These are phyloP conservation scores for Clausena lansium DNA, from an alignment of 345 rosid species.

Conservation along the genomic window DNA sequence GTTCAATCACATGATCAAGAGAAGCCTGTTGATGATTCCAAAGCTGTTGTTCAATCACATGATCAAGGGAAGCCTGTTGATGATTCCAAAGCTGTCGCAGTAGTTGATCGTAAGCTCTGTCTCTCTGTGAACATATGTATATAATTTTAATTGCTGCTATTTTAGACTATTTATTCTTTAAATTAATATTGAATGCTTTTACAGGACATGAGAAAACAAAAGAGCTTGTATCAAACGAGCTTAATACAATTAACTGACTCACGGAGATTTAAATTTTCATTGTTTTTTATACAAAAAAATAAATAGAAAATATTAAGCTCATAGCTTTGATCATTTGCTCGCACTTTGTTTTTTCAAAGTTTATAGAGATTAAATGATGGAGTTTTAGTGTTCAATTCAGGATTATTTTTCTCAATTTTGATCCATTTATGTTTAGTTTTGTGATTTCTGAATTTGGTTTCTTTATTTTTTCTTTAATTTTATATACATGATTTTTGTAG, in stretches of 20 bases:
- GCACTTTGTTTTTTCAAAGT: neutral
- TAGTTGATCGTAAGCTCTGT: slow-evolving; percentile 51
- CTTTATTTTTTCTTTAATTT: neutral
- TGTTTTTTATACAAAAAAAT: neutral
- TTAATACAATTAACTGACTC: neutral
- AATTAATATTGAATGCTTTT: neutral
- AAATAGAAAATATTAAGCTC: neutral
- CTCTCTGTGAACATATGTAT: neutral
- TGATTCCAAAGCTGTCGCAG: slow-evolving; percentile 57
- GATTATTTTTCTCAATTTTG: neutral
- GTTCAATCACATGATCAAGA: slow-evolving; percentile 21
- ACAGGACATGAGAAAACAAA: neutral
- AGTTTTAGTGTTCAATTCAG: neutral
- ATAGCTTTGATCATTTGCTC: neutral
- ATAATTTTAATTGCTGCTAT: neutral
- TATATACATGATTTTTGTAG: neutral
- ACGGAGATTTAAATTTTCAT: neutral
- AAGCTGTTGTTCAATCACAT: slow-evolving; percentile 49
- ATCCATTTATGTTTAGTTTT: neutral
- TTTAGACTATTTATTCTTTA: neutral
- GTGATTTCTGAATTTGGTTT: too few species aligned
- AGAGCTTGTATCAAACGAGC: neutral
- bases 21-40: slow-evolving; percentile 41
- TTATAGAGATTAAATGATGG: neutral
- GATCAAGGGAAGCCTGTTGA: slow-evolving; percentile 25